These are phyloP conservation scores for Cyberlindnera americana DNA, from an alignment of 805 yeast species.

Conservation along the genomic window DNA sequence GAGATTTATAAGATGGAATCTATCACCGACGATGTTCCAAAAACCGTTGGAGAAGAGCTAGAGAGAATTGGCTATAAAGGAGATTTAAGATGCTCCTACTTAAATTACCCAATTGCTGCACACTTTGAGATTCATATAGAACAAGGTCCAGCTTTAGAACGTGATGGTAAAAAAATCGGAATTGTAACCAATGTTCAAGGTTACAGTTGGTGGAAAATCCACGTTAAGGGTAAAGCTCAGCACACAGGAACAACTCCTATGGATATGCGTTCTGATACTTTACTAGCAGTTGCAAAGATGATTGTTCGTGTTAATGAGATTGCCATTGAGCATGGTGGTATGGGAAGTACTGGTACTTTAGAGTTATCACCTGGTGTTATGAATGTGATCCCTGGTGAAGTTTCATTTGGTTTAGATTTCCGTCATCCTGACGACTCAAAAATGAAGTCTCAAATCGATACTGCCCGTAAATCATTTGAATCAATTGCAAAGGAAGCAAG, in stretches of 20 bases:
- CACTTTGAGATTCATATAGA: constrained; percentile 76
- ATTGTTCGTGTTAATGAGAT: constrained; percentile 52
- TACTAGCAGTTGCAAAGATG: constrained; percentile 55
- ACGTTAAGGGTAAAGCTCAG: constrained; percentile 59
- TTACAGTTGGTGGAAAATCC: constrained; percentile 55
- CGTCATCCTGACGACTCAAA: constrained; percentile 50
- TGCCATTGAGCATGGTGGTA: constrained; percentile 48
- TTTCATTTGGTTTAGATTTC: constrained; percentile 56
- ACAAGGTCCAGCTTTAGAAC: constrained; percentile 71
- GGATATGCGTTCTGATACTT: constrained; percentile 55
- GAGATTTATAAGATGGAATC: constrained; percentile 50
- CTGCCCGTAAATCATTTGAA: constrained; percentile 36
- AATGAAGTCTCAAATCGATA: constrained; percentile 35
- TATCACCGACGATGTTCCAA: constrained; percentile 47
- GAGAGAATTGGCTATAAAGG: constrained; percentile 64
- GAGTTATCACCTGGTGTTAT: constrained; percentile 56
- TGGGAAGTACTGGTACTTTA: constrained; percentile 57
- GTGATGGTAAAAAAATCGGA: constrained; percentile 53
- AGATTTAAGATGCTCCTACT: constrained; percentile 41
- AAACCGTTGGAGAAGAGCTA: constrained; percentile 51
- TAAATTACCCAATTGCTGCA: constrained; percentile 54
- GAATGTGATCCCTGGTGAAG: constrained; percentile 64
- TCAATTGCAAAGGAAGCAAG: constrained; percentile 32
- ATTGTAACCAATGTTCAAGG: constrained; percentile 67
- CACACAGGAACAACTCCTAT: constrained; percentile 77